Percentiles rank a stretch among this genome's conserved stretches.
These are phyloP conservation scores for Globisporangium canariense DNA, from an alignment of 352 stramenopile genomes.

Conservation along the genomic window DNA sequence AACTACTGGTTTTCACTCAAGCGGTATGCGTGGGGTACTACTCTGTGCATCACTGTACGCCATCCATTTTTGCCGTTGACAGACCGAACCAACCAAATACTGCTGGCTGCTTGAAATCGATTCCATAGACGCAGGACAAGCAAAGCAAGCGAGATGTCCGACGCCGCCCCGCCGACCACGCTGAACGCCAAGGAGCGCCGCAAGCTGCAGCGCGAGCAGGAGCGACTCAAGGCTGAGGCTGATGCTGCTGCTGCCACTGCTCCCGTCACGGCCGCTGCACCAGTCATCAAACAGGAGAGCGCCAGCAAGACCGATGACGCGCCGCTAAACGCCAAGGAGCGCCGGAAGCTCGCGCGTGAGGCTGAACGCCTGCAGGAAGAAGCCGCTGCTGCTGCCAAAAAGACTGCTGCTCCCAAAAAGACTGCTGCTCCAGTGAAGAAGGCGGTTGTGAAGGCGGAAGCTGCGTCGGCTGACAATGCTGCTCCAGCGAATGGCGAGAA, in stretches of 20 bases:
- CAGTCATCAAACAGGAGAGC: slow-evolving; percentile 17
- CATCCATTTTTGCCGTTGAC: background rate
- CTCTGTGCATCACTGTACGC: background rate
- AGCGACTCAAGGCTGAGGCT: slow-evolving; percentile 20
- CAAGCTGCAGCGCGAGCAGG: slow-evolving; percentile 62
- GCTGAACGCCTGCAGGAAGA: slow-evolving; percentile 5
- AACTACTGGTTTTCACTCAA: too few relatives aligned
- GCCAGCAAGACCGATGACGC: background rate
- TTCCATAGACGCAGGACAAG: background rate
- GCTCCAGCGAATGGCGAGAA: slow-evolving; percentile 18
- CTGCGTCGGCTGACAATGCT: background rate
- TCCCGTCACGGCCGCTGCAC: slow-evolving; percentile 2
- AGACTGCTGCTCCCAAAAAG: background rate
- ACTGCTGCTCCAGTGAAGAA: slow-evolving; percentile 4
- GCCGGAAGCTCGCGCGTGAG: slow-evolving; percentile 24
- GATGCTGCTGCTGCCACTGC: background rate
- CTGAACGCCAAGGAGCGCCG: slow-evolving; percentile 83
- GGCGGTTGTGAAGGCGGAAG: background rate
- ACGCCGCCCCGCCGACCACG: slow-evolving; percentile 1
- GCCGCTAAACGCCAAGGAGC: slow-evolving; percentile 39
- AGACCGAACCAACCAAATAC: background rate
- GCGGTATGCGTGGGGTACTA: background rate
- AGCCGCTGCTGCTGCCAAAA: background rate
- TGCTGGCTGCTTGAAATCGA: slow-evolving; percentile 1
- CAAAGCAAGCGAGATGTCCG: slow-evolving; percentile 1